Conservation (phyloP, 345 rosid species). For the Citrus hindsii region DNA sequence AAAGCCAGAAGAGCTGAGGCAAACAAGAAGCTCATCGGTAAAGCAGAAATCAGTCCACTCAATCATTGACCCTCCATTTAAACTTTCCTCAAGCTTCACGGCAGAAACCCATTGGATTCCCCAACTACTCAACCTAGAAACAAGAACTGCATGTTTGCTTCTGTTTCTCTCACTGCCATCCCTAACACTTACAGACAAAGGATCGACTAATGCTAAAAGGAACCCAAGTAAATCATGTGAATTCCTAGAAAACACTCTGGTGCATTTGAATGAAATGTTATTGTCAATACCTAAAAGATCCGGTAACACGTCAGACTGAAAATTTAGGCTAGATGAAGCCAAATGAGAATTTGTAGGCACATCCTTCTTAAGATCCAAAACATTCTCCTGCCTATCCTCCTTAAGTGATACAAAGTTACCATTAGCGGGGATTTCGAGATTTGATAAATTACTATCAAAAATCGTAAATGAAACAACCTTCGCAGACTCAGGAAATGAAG, state of each 20-base stretch:
- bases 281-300: slow-evolving; percentile 25
- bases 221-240: slow-evolving; percentile 78
- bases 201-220: slow-evolving; percentile 44
- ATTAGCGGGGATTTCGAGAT: slow-evolving; percentile 34
- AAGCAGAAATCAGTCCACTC: slow-evolving; percentile 86
- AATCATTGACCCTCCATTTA: slow-evolving; percentile 26
- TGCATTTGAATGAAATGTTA: slow-evolving; percentile 50
- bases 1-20: slow-evolving; percentile 69
- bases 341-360: slow-evolving; percentile 24
- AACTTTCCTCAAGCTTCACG: slow-evolving; percentile 52
- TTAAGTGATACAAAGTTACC: slow-evolving; percentile 22
- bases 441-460: slow-evolving; percentile 41
- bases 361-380: slow-evolving; percentile 25
- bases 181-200: slow-evolving; percentile 27
- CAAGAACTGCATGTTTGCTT: slow-evolving; percentile 44
- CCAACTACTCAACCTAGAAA: slow-evolving; percentile 53
- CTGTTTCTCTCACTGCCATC: slow-evolving; percentile 33
- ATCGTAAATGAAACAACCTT: slow-evolving; percentile 82
- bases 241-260: slow-evolving; percentile 71
- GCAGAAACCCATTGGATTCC: slow-evolving; percentile 86
- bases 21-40: slow-evolving; percentile 80
- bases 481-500: slow-evolving; percentile 70
- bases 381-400: slow-evolving; percentile 27
- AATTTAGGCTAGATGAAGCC: slow-evolving; percentile 27
- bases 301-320: slow-evolving; percentile 29